A percentile compares a stretch with the other conserved stretches of the same genome.
Conservation (phyloP, 1,284 basidiomycete genomes). For the Ceratobasidium sp. region DNA sequence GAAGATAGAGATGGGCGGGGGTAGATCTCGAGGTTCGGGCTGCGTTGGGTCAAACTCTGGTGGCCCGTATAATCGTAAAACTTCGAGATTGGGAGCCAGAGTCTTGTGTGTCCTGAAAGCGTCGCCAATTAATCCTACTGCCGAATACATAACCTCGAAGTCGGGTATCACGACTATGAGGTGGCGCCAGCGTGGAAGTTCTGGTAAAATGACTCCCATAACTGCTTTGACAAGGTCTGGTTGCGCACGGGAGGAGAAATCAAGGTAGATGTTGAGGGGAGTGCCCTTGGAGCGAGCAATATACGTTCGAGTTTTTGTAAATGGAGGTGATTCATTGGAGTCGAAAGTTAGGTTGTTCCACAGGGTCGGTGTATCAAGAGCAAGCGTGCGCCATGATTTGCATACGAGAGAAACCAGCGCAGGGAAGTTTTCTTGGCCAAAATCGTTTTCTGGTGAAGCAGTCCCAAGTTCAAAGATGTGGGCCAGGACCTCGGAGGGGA, state of each 20-base stretch:
- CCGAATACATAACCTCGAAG: slow-evolving; percentile 33
- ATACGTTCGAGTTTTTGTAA: slow-evolving; percentile 15
- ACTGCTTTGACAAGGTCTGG: slow-evolving; percentile 4
- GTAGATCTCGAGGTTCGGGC: slow-evolving; percentile 22
- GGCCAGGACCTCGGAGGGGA: slow-evolving; percentile 29
- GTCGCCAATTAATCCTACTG: slow-evolving; percentile 6
- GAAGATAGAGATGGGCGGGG: slow-evolving; percentile 9
- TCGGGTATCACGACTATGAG: slow-evolving; percentile 24
- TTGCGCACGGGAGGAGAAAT: slow-evolving; percentile 25
- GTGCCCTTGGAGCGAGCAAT: slow-evolving; percentile 22
- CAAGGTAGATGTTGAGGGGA: slow-evolving; percentile 31
- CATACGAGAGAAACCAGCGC: slow-evolving; percentile 24
- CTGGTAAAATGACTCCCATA: background rate
- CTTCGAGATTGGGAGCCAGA: slow-evolving; percentile 9
- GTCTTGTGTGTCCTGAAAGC: background rate
- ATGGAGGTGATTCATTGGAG: background rate
- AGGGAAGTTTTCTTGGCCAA: slow-evolving; percentile 31
- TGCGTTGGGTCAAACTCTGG: slow-evolving; percentile 33
- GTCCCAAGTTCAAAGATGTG: slow-evolving; percentile 34
- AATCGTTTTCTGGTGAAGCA: slow-evolving; percentile 36
- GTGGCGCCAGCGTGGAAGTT: slow-evolving; percentile 26
- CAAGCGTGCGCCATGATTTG: slow-evolving; percentile 31
- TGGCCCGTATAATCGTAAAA: slow-evolving; percentile 26
- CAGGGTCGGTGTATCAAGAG: slow-evolving; percentile 23
- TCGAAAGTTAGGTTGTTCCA: slow-evolving; percentile 31